Evolutionary conservation across 192 early-diverging fungal genomes (phyloP).

Genomic region (Nowakowskiella sp.): DNA sequence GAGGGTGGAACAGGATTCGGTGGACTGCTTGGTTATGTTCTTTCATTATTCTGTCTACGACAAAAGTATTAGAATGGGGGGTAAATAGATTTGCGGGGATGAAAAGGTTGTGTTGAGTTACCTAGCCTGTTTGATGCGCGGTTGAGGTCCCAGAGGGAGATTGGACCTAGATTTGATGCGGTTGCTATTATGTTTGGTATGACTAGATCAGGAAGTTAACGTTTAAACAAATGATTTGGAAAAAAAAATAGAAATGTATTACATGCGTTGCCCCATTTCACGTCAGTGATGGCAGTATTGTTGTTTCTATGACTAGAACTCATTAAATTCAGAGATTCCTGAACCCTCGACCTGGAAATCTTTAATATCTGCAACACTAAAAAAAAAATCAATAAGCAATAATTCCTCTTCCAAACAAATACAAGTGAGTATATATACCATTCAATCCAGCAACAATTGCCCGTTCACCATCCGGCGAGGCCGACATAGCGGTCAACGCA

Average conservation of each 20-base stretch:
- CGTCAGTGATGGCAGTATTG: too few relatives aligned
- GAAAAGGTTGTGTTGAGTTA: slow-evolving; percentile 8
- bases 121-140: slow-evolving; percentile 36
- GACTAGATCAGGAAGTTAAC: background rate
- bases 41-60: slow-evolving; percentile 50
- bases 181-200: slow-evolving; percentile 61
- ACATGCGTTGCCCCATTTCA: slow-evolving; percentile 68
- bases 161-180: slow-evolving; percentile 59
- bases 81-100: background rate
- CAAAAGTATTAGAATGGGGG: background rate
- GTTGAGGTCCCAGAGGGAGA: slow-evolving; percentile 65
- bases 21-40: slow-evolving; percentile 69
- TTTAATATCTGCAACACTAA: too few relatives aligned
- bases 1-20: slow-evolving; percentile 51
- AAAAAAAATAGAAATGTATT: background rate
- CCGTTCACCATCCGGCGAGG: too few relatives aligned
- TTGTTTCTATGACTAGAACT: too few relatives aligned
- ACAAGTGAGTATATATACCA: too few relatives aligned
- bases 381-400: too few relatives aligned
- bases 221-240: background rate
- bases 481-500: too few relatives aligned
- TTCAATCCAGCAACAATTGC: too few relatives aligned
- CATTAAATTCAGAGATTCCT: too few relatives aligned
- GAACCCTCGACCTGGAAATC: too few relatives aligned
- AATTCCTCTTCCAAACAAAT: too few relatives aligned